Base-by-base conservation (phyloP, 768 basidiomycete genomes). In the Butyriboletus loyo region DNA sequence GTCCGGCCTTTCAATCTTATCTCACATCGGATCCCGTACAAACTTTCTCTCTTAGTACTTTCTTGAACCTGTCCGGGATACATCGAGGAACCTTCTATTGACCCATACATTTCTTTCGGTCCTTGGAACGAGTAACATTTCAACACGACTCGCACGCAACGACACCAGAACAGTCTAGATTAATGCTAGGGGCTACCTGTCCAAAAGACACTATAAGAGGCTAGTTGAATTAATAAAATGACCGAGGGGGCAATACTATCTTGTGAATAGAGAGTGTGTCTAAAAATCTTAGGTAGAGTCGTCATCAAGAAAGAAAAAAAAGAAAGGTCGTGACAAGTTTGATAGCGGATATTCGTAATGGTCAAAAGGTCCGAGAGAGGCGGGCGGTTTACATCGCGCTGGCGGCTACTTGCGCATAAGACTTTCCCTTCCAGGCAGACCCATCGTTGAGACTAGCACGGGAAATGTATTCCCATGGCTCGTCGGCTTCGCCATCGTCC, bases 381-480 rank as follows among this genome's bases (percentile, higher is more conserved):
- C 11, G 6, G 41, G 27, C 35, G 21, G 21, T 13, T 53, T 54
- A 67, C 57, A 67, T 57, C 28, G 66, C 59, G 36, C 55, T 56
- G 27, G 45, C 58, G 42, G 46, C 69, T 2, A 54, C 68, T 44
- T 69, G 66, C 14, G 68, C 68, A 40, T 69, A 69, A 9, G 68
- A 70, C 50, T 68, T 63, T 50, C 62, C 66, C 63, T 60, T 64
- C 66, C 67, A 68, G 39, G 57, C 46, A 38, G 63, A 52, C 8
- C 64, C 66, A 11, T 70, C 66, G 31, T 54, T 50, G 30, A 67
- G 10, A 40, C 65, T 63, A 9, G 67, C 54, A 24, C 66, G 66
- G 42, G 67, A 60, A 17, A 69, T 34, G 44, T 71, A 70, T 32
- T 69, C 69, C 68, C 68, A 69, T 21, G 63, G 56, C 24, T 69